Evolutionary conservation across 2,329 filamentous ascomycete species (phyloP).

Genomic region (Botryotinia globosa): DNA sequence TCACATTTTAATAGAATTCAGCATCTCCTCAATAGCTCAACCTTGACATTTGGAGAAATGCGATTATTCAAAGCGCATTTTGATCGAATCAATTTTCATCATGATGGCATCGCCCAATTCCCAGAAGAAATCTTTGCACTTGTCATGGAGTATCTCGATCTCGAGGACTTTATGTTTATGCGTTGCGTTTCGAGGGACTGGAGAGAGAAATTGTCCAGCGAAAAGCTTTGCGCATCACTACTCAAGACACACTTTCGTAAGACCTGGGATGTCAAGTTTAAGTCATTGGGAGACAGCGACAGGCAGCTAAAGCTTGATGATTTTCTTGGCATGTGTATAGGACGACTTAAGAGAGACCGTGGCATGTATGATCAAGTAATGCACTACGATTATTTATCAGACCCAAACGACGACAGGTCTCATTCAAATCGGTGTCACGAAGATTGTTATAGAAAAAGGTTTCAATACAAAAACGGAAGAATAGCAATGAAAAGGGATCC

Average conservation of each 20-base stretch:
- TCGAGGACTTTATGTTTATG: conserved; percentile 31
- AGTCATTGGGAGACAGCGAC: too few relatives aligned
- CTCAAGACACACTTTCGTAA: conserved; percentile 27
- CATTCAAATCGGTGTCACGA: background rate
- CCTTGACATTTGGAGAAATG: conserved; percentile 6
- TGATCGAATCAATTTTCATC: conserved; percentile 14
- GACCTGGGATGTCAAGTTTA: conserved; percentile 1
- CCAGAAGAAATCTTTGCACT: conserved; percentile 29
- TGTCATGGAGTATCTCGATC: conserved; percentile 27
- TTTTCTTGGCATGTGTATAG: background rate
- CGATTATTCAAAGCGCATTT: conserved; percentile 12
- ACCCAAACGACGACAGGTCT: background rate
- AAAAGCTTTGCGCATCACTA: conserved; percentile 24
- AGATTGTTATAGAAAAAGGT: background rate
- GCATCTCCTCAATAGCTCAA: conserved; percentile 1
- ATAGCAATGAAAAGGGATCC: background rate
- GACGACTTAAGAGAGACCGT: conserved; percentile 1
- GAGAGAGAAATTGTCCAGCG: conserved; percentile 27
- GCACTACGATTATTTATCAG: background rate
- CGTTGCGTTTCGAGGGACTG: conserved; percentile 30
- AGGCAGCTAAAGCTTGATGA: background rate
- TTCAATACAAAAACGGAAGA: conserved; percentile 13
- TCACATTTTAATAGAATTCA: background rate
- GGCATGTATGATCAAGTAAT: background rate
- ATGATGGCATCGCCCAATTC: conserved; percentile 19